phyloP scores from a whole-genome alignment of 2,329 filamentous ascomycete species.

The Didymella glomerata region DNA sequence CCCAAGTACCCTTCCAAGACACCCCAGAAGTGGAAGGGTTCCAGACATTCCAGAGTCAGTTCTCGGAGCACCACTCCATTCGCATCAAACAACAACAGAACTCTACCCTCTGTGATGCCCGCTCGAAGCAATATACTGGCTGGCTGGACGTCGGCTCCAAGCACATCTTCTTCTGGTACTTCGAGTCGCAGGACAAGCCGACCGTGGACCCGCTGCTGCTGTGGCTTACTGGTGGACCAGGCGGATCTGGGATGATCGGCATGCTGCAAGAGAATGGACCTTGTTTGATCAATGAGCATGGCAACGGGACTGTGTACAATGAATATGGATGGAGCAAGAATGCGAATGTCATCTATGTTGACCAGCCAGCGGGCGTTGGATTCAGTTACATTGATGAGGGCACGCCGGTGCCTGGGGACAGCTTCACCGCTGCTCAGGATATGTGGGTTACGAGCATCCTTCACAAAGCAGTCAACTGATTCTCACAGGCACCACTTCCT shows the following conservation, averaged over 20 bases:
- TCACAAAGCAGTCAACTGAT: neutral
- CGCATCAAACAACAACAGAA: constrained; percentile 48
- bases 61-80: constrained; percentile 45
- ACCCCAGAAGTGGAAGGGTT: constrained; percentile 40
- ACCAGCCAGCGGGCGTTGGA: constrained; percentile 52
- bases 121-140: constrained; percentile 48
- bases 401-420: constrained; percentile 47
- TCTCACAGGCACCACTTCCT: constrained; percentile 54
- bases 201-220: constrained; percentile 50
- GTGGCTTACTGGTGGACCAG: constrained; percentile 55
- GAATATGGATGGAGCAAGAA: constrained; percentile 52
- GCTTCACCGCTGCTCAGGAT: constrained; percentile 57
- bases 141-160: constrained; percentile 52
- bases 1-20: constrained; percentile 44
- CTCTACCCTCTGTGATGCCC: constrained; percentile 45
- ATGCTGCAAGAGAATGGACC: constrained; percentile 51
- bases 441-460: constrained; percentile 36
- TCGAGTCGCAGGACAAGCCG: constrained; percentile 51
- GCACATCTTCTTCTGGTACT: constrained; percentile 59
- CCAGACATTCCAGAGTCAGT: constrained; percentile 43
- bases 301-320: constrained; percentile 51
- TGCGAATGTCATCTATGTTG: constrained; percentile 50
- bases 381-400: constrained; percentile 53
- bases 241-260: constrained; percentile 49
- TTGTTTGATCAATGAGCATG: constrained; percentile 51